These are phyloP conservation scores for Lecanosticta acicola DNA, from an alignment of 2,329 filamentous ascomycete genomes.

Conservation along the genomic window DNA sequence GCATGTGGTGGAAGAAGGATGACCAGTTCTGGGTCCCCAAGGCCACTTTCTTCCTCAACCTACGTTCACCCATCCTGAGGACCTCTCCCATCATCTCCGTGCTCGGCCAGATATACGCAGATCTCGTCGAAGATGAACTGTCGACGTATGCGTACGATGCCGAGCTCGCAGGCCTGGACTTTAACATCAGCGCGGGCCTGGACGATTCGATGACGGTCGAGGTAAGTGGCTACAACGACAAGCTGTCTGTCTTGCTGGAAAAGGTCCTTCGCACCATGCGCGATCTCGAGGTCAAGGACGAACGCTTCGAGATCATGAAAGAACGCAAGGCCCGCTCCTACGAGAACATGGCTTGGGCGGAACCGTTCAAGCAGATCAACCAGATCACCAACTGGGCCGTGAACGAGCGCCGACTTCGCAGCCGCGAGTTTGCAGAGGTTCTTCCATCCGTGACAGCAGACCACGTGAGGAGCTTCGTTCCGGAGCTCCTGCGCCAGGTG, in stretches of 20 bases:
- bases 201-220: conserved; percentile 66
- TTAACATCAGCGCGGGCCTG: conserved; percentile 66
- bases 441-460: conserved; percentile 67
- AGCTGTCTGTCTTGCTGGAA: conserved; percentile 82
- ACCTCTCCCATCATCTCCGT: conserved; percentile 72
- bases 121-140: conserved; percentile 80
- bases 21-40: conserved; percentile 98
- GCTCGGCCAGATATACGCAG: conserved; percentile 73
- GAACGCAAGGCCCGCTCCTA: conserved; percentile 72
- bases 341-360: conserved; percentile 80
- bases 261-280: conserved; percentile 81
- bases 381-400: conserved; percentile 78
- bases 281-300: conserved; percentile 75
- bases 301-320: conserved; percentile 86
- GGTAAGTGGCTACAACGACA: conserved; percentile 91
- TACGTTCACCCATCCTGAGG: conserved; percentile 73
- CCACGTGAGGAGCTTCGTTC: conserved; percentile 70
- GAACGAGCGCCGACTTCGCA: conserved; percentile 68
- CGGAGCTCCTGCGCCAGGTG: conserved; percentile 72
- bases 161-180: conserved; percentile 82
- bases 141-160: conserved; percentile 95
- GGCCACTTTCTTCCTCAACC: conserved; percentile 74
- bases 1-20: conserved; percentile 97
- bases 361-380: conserved; percentile 82
- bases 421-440: conserved; percentile 73